Evolutionary conservation across 495 filamentous ascomycete genomes (phyloP).

Genomic region (Xylaria palmicola): DNA sequence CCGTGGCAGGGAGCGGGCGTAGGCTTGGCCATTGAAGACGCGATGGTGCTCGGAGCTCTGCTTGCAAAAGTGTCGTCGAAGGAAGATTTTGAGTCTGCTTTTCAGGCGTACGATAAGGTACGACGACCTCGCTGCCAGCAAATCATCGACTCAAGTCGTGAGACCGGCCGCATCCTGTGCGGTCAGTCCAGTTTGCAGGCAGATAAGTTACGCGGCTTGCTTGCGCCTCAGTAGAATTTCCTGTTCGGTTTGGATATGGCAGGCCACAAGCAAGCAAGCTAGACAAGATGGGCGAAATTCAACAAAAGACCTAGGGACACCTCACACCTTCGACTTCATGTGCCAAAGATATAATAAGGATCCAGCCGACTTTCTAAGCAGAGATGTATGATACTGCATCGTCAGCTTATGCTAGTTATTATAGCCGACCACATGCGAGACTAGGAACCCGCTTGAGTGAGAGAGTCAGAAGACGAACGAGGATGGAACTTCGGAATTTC

Average conservation of each 20-base stretch:
- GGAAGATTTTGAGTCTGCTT: neutral
- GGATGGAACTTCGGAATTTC: no score
- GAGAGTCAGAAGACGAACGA: no score
- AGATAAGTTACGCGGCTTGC: neutral
- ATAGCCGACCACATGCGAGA: no score
- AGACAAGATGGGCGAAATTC: neutral
- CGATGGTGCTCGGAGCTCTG: conserved; percentile 5
- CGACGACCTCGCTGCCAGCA: neutral
- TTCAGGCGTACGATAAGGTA: neutral
- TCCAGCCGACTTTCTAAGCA: neutral
- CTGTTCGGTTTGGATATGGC: neutral
- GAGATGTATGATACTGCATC: neutral
- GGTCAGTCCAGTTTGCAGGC: neutral
- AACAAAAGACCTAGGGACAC: neutral
- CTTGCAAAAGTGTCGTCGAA: neutral
- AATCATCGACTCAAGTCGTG: conserved; percentile 3
- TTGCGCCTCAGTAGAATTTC: conserved; percentile 1
- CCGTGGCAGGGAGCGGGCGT: conserved; percentile 35
- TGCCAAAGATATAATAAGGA: neutral
- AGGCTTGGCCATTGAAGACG: conserved; percentile 39
- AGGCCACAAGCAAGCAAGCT: neutral
- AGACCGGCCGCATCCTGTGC: conserved; percentile 1
- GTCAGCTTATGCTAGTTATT: neutral
- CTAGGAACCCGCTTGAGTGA: no score
- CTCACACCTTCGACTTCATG: neutral